A percentile compares a stretch with the other conserved stretches of the same genome.
Conservation (phyloP, 2,329 filamentous ascomycete species). For the Calonectria pauciramosa region DNA sequence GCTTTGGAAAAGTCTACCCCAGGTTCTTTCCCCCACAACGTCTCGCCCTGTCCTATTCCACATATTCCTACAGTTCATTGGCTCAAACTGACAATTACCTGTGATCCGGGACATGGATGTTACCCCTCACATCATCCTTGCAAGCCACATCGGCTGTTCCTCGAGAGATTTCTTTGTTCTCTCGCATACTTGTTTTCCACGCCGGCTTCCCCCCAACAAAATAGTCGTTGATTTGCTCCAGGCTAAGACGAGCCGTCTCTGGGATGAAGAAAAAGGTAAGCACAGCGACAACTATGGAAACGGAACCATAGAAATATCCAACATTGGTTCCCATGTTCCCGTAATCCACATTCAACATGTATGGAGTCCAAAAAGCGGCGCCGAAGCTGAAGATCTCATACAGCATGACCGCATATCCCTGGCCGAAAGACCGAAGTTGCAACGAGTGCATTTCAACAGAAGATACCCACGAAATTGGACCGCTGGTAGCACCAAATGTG, state of each 20-base stretch:
- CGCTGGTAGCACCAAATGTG: conserved; percentile 6
- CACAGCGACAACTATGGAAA: background rate
- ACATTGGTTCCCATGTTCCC: conserved; percentile 22
- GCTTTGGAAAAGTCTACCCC: background rate
- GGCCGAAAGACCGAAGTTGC: background rate
- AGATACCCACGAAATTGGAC: background rate
- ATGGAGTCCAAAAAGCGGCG: conserved; percentile 14
- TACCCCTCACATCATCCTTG: background rate
- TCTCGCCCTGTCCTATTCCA: background rate
- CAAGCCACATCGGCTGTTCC: background rate
- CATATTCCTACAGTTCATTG: background rate
- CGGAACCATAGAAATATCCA: conserved; percentile 10
- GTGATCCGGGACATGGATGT: background rate
- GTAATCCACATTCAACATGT: conserved; percentile 9
- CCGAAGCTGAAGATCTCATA: conserved; percentile 17
- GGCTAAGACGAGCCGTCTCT: conserved; percentile 2
- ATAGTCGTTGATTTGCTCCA: conserved; percentile 15
- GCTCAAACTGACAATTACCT: background rate
- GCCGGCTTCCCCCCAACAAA: background rate
- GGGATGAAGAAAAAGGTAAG: conserved; percentile 2
- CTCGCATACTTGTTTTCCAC: conserved; percentile 1
- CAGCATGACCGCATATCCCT: background rate
- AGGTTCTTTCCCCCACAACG: background rate
- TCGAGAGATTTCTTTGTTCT: background rate
- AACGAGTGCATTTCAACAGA: conserved; percentile 16